Conservation (phyloP, 257 asterid genomes). For the Parsonsia alboflavescens region DNA sequence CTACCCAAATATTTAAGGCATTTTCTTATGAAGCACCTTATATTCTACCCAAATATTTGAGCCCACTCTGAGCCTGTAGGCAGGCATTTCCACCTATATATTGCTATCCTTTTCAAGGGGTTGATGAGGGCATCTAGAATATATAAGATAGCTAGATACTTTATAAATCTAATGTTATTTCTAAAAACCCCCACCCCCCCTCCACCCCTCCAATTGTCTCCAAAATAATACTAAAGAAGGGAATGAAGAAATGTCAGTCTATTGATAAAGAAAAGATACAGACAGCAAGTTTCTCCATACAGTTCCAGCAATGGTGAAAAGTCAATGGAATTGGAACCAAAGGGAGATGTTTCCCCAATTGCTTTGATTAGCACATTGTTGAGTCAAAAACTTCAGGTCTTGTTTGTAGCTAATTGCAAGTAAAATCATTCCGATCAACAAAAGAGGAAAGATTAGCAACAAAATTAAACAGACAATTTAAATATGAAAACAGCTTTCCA, state of each 20-base stretch:
- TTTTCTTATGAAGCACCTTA: not conserved
- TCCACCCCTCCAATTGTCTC: not conserved
- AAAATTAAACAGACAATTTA: not conserved
- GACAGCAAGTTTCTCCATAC: not conserved
- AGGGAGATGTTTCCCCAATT: not conserved
- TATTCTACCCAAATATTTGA: not conserved
- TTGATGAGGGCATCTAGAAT: not conserved
- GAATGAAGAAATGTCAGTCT: not conserved
- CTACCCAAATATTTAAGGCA: not conserved
- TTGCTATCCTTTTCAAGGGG: not conserved
- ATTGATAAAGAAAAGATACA: not conserved
- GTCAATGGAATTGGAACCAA: not conserved
- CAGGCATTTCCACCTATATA: not conserved
- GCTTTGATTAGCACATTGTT: not conserved
- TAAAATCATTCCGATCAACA: not conserved
- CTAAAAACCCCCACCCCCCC: not conserved
- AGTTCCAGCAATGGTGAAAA: not conserved
- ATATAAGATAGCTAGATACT: not conserved
- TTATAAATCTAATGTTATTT: not conserved
- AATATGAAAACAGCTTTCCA: slow-evolving; percentile 1
- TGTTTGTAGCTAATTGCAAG: not conserved
- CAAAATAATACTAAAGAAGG: not conserved
- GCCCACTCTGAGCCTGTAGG: not conserved
- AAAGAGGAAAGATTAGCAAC: slow-evolving; percentile 3
- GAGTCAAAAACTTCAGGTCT: no score